Conservation (phyloP, 176 grass and related monocot species). For the Cenchrus fungigraminus region DNA sequence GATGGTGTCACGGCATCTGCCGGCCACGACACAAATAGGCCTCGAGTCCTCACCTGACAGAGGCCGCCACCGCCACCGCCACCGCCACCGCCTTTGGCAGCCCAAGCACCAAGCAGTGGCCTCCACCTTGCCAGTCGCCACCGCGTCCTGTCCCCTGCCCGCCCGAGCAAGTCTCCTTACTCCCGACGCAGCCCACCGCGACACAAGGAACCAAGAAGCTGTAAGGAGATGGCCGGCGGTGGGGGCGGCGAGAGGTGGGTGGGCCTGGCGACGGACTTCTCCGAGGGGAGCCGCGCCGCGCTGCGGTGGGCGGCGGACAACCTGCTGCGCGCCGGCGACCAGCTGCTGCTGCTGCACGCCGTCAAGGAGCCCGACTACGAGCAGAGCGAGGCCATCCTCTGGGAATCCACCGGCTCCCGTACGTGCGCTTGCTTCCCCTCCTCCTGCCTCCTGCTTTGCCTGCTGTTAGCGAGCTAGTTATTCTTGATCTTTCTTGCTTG, state of each 20-base stretch:
- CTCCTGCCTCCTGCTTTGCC: too few species aligned
- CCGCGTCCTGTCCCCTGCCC: not conserved
- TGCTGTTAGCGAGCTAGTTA: not conserved
- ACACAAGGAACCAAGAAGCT: not conserved
- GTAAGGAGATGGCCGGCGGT: constrained; percentile 30
- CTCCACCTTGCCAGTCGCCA: not conserved
- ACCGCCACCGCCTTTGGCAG: not conserved
- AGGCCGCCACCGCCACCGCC: not conserved
- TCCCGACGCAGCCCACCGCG: not conserved
- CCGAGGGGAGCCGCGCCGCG: constrained; percentile 64
- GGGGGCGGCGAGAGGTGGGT: constrained; percentile 55
- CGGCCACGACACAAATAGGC: not conserved
- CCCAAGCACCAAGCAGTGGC: constrained; percentile 17
- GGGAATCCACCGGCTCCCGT: constrained; percentile 77
- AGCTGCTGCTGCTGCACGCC: constrained; percentile 65
- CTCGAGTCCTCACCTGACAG: not conserved
- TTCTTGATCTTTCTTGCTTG: not conserved
- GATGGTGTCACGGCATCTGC: too few species aligned
- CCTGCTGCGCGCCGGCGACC: constrained; percentile 69
- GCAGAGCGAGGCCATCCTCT: constrained; percentile 76
- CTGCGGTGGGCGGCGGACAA: constrained; percentile 76
- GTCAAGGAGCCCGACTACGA: constrained; percentile 74
- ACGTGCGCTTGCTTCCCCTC: not conserved
- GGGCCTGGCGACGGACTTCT: constrained; percentile 75
- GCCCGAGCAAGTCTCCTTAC: too few species aligned